phyloP scores from a whole-genome alignment of 805 yeast species.

The Komagataella kurtzmanii region DNA sequence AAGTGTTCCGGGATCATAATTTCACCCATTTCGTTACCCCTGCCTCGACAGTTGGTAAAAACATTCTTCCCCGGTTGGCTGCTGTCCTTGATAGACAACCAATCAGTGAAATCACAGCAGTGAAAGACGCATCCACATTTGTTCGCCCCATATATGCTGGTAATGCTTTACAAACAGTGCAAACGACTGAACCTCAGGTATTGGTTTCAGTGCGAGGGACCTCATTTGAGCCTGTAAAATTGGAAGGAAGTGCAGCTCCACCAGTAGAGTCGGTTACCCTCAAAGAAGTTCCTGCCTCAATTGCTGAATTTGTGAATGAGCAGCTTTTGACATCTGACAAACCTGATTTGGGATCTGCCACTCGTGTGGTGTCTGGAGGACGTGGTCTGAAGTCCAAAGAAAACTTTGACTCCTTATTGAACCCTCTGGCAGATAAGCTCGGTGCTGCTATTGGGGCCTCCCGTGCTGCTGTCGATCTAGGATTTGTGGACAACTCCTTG shows the following conservation, averaged over 20 bases:
- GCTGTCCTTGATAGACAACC: constrained; percentile 84
- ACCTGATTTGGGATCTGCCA: constrained; percentile 83
- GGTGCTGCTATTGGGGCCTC: constrained; percentile 96
- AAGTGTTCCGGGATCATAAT: constrained; percentile 24
- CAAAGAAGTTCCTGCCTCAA: constrained; percentile 20
- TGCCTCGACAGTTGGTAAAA: constrained; percentile 82
- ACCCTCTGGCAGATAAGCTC: constrained; percentile 73
- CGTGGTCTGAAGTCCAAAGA: constrained; percentile 87
- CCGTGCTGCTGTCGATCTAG: constrained; percentile 95
- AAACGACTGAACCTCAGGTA: constrained; percentile 49
- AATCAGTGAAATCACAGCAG: constrained; percentile 64
- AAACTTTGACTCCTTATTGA: constrained; percentile 61
- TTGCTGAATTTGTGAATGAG: constrained; percentile 62
- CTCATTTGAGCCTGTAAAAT: constrained; percentile 35
- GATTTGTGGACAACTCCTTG: constrained; percentile 88
- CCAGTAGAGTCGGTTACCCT: constrained; percentile 34
- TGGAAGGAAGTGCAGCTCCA: constrained; percentile 17
- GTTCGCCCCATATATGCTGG: constrained; percentile 95
- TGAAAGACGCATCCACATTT: constrained; percentile 57
- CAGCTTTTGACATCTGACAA: constrained; percentile 66
- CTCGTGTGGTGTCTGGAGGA: constrained; percentile 81
- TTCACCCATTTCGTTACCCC: constrained; percentile 67
- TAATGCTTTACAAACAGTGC: constrained; percentile 76
- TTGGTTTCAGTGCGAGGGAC: constrained; percentile 76
- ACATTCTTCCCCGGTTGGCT: constrained; percentile 74